Conservation (phyloP, 2,329 filamentous ascomycete genomes). For the Botryosphaeria agaves region DNA sequence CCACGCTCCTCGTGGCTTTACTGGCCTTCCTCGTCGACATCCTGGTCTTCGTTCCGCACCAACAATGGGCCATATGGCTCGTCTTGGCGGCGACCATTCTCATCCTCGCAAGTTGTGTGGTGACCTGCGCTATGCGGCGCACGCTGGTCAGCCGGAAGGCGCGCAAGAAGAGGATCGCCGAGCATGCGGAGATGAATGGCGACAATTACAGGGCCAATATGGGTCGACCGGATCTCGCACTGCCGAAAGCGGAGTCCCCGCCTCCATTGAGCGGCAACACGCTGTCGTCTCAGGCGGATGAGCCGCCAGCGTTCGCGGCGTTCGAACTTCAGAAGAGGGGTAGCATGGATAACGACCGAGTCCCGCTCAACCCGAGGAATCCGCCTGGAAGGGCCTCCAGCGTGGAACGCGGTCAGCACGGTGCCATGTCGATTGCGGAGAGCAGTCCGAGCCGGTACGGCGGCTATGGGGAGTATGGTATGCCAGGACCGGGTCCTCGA, state of each 20-base stretch:
- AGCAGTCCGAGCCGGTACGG: conserved; percentile 1
- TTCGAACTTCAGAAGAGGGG: conserved; percentile 46
- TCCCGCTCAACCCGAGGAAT: conserved; percentile 50
- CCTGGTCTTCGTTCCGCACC: conserved; percentile 80
- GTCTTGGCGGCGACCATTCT: conserved; percentile 79
- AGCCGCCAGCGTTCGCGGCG: conserved; percentile 41
- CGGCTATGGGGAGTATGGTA: not conserved
- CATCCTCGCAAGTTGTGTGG: conserved; percentile 62
- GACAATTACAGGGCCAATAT: conserved; percentile 52
- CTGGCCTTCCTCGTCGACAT: conserved; percentile 88
- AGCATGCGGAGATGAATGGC: conserved; percentile 95
- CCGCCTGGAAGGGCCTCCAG: conserved; percentile 41
- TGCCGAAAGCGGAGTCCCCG: conserved; percentile 34
- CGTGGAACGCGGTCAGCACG: conserved; percentile 23
- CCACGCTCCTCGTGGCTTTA: conserved; percentile 68
- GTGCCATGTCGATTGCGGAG: conserved; percentile 7
- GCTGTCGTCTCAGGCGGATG: too few species aligned
- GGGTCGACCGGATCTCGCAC: conserved; percentile 11
- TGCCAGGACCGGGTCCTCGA: not conserved
- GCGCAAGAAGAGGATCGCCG: conserved; percentile 76
- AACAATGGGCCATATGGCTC: conserved; percentile 88
- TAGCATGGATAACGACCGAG: conserved; percentile 47
- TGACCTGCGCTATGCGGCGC: conserved; percentile 88
- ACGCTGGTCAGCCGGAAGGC: conserved; percentile 84
- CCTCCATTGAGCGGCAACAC: conserved; percentile 35